Conservation (phyloP, 164 flowering plant genomes). For the Cinnamomum chago region DNA sequence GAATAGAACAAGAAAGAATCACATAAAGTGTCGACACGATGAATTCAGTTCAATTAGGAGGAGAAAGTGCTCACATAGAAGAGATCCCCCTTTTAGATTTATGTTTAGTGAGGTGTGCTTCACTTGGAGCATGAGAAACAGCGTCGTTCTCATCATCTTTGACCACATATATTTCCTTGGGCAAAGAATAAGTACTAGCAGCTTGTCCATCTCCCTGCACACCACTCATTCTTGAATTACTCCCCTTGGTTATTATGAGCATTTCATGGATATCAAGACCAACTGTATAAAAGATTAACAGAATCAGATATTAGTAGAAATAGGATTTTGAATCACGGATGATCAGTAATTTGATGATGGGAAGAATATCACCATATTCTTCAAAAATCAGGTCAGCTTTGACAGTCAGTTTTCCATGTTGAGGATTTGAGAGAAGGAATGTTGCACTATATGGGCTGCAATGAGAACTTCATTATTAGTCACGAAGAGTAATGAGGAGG, state of each 20-base stretch:
- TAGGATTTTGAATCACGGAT: not conserved
- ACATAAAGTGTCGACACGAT: not conserved
- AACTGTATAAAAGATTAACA: slow-evolving; percentile 49
- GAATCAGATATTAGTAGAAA: not conserved
- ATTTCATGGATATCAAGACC: slow-evolving; percentile 76
- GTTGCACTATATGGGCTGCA: slow-evolving; percentile 80
- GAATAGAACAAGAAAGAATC: not conserved
- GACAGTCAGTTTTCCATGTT: slow-evolving; percentile 64
- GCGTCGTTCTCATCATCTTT: slow-evolving; percentile 36
- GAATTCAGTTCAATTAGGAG: slow-evolving; percentile 1
- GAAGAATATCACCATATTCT: slow-evolving; percentile 61
- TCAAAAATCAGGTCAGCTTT: slow-evolving; percentile 79
- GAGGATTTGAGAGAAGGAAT: slow-evolving; percentile 45
- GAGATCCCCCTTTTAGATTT: slow-evolving; percentile 18
- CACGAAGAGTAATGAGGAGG: not conserved
- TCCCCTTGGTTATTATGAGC: slow-evolving; percentile 33
- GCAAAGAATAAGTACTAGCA: slow-evolving; percentile 23
- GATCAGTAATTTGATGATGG: not conserved
- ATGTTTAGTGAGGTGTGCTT: slow-evolving; percentile 16
- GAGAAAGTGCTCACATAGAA: slow-evolving; percentile 43
- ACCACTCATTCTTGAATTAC: slow-evolving; percentile 19
- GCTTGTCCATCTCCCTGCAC: slow-evolving; percentile 21
- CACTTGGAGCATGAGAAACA: slow-evolving; percentile 19
- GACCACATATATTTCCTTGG: slow-evolving; percentile 39
- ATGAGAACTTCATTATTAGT: not conserved